Base-by-base conservation (phyloP, 2,329 filamentous ascomycete species). In the Lojkania enalia region DNA sequence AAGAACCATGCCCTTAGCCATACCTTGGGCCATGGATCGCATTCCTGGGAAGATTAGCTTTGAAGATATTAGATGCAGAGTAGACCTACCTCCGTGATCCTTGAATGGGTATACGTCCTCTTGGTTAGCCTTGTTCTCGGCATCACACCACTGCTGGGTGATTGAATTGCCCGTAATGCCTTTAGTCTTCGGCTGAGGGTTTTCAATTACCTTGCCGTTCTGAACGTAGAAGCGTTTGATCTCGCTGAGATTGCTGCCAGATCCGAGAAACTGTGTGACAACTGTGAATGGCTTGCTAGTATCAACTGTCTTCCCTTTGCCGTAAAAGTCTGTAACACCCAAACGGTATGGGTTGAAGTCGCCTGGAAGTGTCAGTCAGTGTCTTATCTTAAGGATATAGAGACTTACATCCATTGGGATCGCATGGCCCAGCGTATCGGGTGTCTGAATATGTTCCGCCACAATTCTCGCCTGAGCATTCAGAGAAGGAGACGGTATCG, bases 251-350 rank as follows among this genome's bases (percentile, higher is more conserved):
- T 57, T 59, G 4, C 71, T 70, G 41, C 66, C 53, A 6, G 58
- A 59, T 9, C 73, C 72, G 2, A 63, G 19, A 58, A 77, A 79
- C 48, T 76, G 75, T 0, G 76, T 76, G 2, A 76, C 66, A 27
- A 79, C 74, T 2, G 68, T 70, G 52, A 71, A 63, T 19, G 52
- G 48, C 37, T 58, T 51, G 38, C 48, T 57, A 11, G 68, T 71
- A 45, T 71, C 65, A 30, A 71, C 58, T 16, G 57, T 66, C 64
- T 74, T 73, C 50, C 73, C 72, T 2, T 73, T 65, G 25, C 82
- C 83, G 70, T 79, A 85, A 73, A 83, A 86, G 60, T 64, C 70
- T 42, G 71, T 71, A 71, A 82, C 76, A 48, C 83, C 83, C 71
- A 79, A 71, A 55, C 81, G 81, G 76, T 78, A 85, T 2, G 27